Evolutionary conservation across 2,329 filamentous ascomycete genomes (phyloP), one percentile per base, ranked within the genome.

Genomic region (Stagonosporopsis chrysanthemi): DNA sequence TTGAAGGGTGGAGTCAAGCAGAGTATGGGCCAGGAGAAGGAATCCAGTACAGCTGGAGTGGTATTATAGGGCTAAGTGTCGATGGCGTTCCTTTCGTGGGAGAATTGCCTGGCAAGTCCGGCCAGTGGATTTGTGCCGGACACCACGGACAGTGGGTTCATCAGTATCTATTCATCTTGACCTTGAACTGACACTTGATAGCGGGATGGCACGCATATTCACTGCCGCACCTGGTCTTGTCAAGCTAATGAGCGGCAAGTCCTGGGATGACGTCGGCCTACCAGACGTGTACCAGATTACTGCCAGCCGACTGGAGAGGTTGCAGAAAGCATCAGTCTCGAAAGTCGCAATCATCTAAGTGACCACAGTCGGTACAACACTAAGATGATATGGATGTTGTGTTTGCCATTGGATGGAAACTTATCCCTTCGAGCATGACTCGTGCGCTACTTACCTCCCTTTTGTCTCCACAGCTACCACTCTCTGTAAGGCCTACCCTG

Each of bases 41-140:
- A 4, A 71, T 70, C 36, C 66, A 72, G 38, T 70, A 71, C 39
- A 69, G 64, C 44, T 73, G 69, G 70, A 71, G 65, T 40, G 64
- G 70, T 2, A 71, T 72, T 23, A 66, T 69, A 17, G 66, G 67
- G 0, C 19, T 69, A 35, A 72, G 68, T 42, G 56, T 49, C 5
- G 69, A 72, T 45, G 67, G 67, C 17, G 68, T 70, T 12, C 68
- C 67, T 1, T 70, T 70, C 35, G 59, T 72, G 3, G 68, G 68
- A 6, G 60, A 64, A 17, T 2, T 70, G 5, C 67, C 67, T 31
- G 67, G 52, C 4, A 68, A 69, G 45, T 36, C 56, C 45, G 64
- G 65, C 15, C 65, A 71, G 51, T 71, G 64, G 63, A 65, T 71
- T 2, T 70, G 67, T 46, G 67, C 67, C 17, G 67, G 66, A 5